A percentile compares a stretch with the other conserved stretches of the same genome.
Conservation (phyloP, 179 eudicot species). For the Silene coronaria region DNA sequence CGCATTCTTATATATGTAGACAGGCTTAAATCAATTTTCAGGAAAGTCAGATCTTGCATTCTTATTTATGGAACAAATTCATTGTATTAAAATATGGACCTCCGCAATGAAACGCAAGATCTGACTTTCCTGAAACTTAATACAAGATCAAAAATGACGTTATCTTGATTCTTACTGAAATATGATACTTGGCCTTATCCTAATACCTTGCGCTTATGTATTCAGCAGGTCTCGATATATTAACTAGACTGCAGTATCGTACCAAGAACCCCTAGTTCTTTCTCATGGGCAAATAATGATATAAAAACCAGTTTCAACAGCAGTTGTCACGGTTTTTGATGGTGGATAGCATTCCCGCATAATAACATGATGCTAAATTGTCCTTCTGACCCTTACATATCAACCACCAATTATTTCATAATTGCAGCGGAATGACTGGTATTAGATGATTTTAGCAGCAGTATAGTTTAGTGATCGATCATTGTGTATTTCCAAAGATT, state of each 20-base stretch:
- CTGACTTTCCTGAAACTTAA: no score
- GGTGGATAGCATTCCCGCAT: not conserved
- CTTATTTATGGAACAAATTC: no score
- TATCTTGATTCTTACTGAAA: not conserved
- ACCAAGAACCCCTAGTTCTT: not conserved
- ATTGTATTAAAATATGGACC: no score
- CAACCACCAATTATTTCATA: not conserved
- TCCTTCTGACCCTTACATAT: no score
- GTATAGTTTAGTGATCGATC: not conserved
- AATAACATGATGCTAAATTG: not conserved
- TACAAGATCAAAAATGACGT: not conserved
- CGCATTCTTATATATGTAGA: no score
- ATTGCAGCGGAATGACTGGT: not conserved
- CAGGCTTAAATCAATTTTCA: no score
- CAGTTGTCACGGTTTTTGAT: not conserved
- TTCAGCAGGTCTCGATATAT: not conserved
- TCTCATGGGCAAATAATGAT: not conserved
- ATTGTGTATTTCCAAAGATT: not conserved
- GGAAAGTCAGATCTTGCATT: no score
- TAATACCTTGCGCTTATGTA: not conserved
- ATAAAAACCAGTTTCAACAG: no score
- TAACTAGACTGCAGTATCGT: not conserved
- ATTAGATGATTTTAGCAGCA: not conserved
- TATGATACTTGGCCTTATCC: not conserved
- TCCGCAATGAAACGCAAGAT: no score